phyloP scores from a whole-genome alignment of 192 early-diverging fungal genomes.

The Coemansia sp. region DNA sequence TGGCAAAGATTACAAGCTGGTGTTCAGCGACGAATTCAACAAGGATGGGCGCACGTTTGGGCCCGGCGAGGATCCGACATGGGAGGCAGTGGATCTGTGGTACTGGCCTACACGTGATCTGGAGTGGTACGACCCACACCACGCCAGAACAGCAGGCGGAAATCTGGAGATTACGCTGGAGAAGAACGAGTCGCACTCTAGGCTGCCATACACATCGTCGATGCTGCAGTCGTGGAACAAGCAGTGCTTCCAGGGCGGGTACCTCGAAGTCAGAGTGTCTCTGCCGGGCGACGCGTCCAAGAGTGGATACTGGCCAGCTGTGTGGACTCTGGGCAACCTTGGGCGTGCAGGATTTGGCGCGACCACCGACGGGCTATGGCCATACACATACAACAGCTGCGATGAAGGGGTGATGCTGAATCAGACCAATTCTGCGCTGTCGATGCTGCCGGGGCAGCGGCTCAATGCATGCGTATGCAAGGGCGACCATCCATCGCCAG shows the following conservation, averaged over 20 bases:
- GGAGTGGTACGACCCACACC: conserved; percentile 57
- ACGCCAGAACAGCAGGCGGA: conserved; percentile 51
- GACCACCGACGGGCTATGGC: conserved; percentile 58
- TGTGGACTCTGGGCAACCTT: conserved; percentile 60
- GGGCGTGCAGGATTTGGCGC: conserved; percentile 59
- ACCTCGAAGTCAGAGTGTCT: conserved; percentile 59
- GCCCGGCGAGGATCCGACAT: conserved; percentile 54
- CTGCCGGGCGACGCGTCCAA: conserved; percentile 51
- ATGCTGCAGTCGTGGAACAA: conserved; percentile 69
- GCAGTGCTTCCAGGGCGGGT: conserved; percentile 61
- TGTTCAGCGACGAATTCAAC: conserved; percentile 62
- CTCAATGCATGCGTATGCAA: conserved; percentile 55
- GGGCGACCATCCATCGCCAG: conserved; percentile 56
- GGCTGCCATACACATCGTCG: conserved; percentile 55
- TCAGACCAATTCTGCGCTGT: conserved; percentile 56
- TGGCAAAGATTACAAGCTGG: conserved; percentile 52
- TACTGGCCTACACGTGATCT: conserved; percentile 56
- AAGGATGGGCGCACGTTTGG: conserved; percentile 55
- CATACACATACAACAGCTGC: conserved; percentile 55
- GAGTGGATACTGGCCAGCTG: conserved; percentile 57
- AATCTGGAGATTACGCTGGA: conserved; percentile 53
- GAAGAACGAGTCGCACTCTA: conserved; percentile 42
- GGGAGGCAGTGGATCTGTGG: conserved; percentile 59
- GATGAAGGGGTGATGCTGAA: conserved; percentile 56
- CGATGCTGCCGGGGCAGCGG: conserved; percentile 56